phyloP scores from a whole-genome alignment of 306 rosid genomes.

The Hippophae tibetana region DNA sequence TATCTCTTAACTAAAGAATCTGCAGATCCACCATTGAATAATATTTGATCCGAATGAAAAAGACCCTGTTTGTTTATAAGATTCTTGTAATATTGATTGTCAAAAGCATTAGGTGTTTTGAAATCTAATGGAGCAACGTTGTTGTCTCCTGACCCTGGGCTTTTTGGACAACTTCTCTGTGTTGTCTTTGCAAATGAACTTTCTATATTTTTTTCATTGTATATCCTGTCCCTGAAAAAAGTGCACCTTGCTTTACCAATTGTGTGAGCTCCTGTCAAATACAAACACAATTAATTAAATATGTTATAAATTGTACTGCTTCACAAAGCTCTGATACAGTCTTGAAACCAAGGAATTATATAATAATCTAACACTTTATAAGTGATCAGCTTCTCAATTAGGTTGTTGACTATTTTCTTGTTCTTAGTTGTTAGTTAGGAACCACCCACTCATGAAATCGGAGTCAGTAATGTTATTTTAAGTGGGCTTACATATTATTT shows the following conservation, averaged over 20 bases:
- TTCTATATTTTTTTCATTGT: slow-evolving; percentile 49
- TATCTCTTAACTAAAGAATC: slow-evolving; percentile 49
- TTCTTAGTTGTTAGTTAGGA: no score
- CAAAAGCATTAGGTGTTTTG: slow-evolving; percentile 41
- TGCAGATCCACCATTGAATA: slow-evolving; percentile 61
- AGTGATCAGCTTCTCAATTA: no score
- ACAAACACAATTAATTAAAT: background rate
- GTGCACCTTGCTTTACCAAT: slow-evolving; percentile 64
- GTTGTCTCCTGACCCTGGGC: slow-evolving; percentile 39
- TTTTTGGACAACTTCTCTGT: slow-evolving; percentile 35
- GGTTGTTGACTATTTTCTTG: no score
- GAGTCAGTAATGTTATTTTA: no score
- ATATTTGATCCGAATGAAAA: slow-evolving; percentile 60
- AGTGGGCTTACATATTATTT: no score
- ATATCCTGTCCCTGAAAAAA: slow-evolving; percentile 39
- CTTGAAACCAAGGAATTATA: no score
- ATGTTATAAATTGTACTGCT: no score
- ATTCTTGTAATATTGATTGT: slow-evolving; percentile 53
- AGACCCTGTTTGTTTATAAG: slow-evolving; percentile 51
- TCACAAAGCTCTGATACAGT: no score
- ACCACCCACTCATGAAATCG: no score
- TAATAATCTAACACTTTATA: no score
- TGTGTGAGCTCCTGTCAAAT: slow-evolving; percentile 54
- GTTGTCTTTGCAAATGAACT: slow-evolving; percentile 39
- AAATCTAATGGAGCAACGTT: slow-evolving; percentile 45